Conservation (phyloP, 257 asterid genomes). For the Forsythia viridissima region DNA sequence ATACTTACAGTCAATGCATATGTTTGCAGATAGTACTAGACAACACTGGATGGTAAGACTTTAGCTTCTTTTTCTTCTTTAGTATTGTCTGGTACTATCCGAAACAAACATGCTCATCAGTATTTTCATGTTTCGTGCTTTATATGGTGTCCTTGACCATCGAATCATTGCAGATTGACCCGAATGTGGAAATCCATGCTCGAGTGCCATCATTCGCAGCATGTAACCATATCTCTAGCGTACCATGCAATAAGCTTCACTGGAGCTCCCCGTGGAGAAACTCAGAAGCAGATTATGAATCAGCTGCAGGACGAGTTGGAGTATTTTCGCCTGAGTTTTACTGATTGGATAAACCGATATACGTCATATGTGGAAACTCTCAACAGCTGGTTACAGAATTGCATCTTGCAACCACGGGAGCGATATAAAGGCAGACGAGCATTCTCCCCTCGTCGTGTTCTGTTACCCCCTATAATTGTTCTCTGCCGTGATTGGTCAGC, state of each 20-base stretch:
- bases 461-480: conserved; percentile 83
- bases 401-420: conserved; percentile 84
- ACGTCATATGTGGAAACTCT: conserved; percentile 80
- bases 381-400: conserved; percentile 89
- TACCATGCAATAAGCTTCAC: conserved; percentile 65
- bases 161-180: conserved; percentile 50
- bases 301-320: conserved; percentile 87
- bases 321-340: conserved; percentile 82
- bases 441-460: conserved; percentile 75
- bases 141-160: not conserved
- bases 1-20: not conserved
- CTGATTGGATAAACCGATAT: conserved; percentile 88
- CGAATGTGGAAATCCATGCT: conserved; percentile 98
- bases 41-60: not conserved
- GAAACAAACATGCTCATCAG: too few species aligned
- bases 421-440: conserved; percentile 69
- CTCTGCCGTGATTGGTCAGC: conserved; percentile 79
- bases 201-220: conserved; percentile 95
- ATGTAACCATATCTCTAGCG: conserved; percentile 81
- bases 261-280: conserved; percentile 52
- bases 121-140: too few species aligned
- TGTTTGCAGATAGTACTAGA: not conserved
- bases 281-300: conserved; percentile 63
- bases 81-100: too few species aligned
- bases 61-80: not conserved